These are phyloP conservation scores for Arxiozyma slooffiae DNA, from an alignment of 1,139 yeast species.

Conservation along the genomic window DNA sequence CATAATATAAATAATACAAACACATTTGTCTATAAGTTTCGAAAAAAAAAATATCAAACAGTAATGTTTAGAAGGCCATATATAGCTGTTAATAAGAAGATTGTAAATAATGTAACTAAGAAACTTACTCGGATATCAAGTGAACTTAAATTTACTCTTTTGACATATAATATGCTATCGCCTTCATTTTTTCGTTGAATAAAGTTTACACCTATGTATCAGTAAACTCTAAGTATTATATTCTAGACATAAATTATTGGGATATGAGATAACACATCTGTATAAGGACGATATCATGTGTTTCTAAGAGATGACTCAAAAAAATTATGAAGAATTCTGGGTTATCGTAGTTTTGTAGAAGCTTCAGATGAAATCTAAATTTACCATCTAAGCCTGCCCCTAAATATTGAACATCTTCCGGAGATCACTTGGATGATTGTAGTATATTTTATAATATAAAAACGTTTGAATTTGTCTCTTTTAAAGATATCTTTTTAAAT, in stretches of 20 bases:
- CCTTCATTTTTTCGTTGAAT: constrained; percentile 49
- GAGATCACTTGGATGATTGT: constrained; percentile 48
- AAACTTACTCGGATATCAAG: constrained; percentile 1
- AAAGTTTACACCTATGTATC: constrained; percentile 44
- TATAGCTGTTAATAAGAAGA: constrained; percentile 7
- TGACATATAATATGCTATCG: constrained; percentile 46
- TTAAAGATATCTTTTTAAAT: constrained; percentile 37
- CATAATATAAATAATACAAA: too few species aligned
- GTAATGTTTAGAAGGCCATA: constrained; percentile 12
- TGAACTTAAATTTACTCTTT: constrained; percentile 17
- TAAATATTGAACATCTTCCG: constrained; percentile 39
- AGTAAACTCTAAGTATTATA: constrained; percentile 39
- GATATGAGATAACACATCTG: constrained; percentile 32
- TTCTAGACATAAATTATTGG: constrained; percentile 39
- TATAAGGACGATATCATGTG: constrained; percentile 49
- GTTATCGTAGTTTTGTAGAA: constrained; percentile 20
- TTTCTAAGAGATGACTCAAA: constrained; percentile 49
- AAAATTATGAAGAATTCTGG: constrained; percentile 41
- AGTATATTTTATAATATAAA: constrained; percentile 41
- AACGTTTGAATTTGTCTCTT: constrained; percentile 39
- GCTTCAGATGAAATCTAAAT: constrained; percentile 38
- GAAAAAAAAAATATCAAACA: background rate
- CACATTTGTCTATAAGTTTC: background rate
- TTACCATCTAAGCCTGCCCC: constrained; percentile 42
- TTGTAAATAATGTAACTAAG: constrained; percentile 1